Percentiles rank a stretch among this genome's conserved stretches.
Conservation (phyloP, 805 yeast species). For the Metschnikowia amazonensis region DNA sequence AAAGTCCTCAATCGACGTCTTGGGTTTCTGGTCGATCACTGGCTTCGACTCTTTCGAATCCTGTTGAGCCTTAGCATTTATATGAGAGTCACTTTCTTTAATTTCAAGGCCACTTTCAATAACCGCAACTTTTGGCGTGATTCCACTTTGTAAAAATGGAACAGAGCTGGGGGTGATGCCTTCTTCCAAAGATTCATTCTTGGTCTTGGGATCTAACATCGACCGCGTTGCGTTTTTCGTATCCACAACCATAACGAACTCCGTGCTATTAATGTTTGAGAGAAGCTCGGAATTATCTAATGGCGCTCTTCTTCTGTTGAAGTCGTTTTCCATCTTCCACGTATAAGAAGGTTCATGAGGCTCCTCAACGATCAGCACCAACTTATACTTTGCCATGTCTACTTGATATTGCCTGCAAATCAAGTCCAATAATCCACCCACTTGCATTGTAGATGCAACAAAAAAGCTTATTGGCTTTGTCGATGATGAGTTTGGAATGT, state of each 20-base stretch:
- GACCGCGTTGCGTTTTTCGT: conserved; percentile 9
- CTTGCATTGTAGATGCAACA: conserved; percentile 15
- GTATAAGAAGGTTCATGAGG: neutral
- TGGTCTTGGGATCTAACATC: conserved; percentile 13
- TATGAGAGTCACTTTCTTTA: neutral
- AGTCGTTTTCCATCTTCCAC: conserved; percentile 3
- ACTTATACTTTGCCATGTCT: conserved; percentile 23
- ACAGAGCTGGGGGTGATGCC: conserved; percentile 30
- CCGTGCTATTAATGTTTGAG: conserved; percentile 10
- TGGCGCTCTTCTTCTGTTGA: neutral
- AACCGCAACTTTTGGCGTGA: conserved; percentile 21
- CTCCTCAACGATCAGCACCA: neutral
- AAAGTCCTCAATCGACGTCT: conserved; percentile 19
- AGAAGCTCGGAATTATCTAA: conserved; percentile 10
- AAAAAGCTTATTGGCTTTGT: conserved; percentile 14
- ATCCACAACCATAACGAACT: conserved; percentile 21
- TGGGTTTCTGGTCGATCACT: conserved; percentile 6
- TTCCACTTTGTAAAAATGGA: conserved; percentile 19
- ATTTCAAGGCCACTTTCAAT: neutral
- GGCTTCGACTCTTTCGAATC: neutral
- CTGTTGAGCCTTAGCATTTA: neutral
- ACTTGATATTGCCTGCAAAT: conserved; percentile 30
- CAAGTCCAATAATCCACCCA: conserved; percentile 17
- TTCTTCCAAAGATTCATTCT: conserved; percentile 16
- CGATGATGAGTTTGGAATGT: conserved; percentile 13